These are phyloP conservation scores for Pestalotiopsis sp. DNA, from an alignment of 2,329 filamentous ascomycete genomes.

Conservation along the genomic window DNA sequence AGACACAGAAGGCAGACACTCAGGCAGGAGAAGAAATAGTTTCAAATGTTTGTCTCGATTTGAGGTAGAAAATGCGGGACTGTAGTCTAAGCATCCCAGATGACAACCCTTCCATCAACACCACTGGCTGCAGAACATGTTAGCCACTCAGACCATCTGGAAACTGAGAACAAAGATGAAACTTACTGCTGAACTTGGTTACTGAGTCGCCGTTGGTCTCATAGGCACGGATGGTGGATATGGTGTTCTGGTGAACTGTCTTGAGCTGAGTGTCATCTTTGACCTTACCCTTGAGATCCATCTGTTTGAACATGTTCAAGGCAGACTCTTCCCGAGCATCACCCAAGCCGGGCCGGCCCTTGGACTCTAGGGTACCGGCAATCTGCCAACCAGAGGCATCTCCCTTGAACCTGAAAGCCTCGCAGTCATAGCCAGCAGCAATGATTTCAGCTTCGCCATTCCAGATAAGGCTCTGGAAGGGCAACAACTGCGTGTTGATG, in stretches of 20 bases:
- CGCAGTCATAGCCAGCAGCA: constrained; percentile 87
- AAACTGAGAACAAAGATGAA: constrained; percentile 17
- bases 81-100: constrained; percentile 66
- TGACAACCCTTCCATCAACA: constrained; percentile 79
- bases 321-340: constrained; percentile 83
- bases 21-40: neutral
- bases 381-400: constrained; percentile 81
- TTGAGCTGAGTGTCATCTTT: constrained; percentile 93
- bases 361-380: constrained; percentile 77
- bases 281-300: constrained; percentile 94
- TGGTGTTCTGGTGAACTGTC: constrained; percentile 96
- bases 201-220: constrained; percentile 67
- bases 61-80: constrained; percentile 19
- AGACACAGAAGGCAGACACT: neutral
- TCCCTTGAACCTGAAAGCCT: constrained; percentile 88
- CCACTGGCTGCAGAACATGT: constrained; percentile 65
- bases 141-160: constrained; percentile 25
- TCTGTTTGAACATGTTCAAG: constrained; percentile 97
- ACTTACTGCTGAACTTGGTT: constrained; percentile 85
- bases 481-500: constrained; percentile 85
- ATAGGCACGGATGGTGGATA: constrained; percentile 81
- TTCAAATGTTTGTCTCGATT: constrained; percentile 9
- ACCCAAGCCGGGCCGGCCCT: constrained; percentile 63
- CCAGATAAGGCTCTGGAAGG: constrained; percentile 93
- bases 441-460: constrained; percentile 90